phyloP scores from a whole-genome alignment of 2,329 filamentous ascomycete species.

The Alternaria triticimaculans region DNA sequence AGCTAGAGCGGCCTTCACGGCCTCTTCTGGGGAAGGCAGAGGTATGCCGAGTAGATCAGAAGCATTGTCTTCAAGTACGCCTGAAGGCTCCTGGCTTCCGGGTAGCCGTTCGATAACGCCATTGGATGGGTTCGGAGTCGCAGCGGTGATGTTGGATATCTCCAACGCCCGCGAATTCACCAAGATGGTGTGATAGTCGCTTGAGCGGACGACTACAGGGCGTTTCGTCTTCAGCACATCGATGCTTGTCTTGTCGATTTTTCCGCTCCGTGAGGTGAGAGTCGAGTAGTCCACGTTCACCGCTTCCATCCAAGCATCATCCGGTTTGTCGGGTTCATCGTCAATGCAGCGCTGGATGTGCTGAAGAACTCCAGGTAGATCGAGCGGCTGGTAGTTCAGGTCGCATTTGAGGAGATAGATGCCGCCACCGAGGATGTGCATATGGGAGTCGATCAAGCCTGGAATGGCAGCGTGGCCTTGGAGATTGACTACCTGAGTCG shows the following conservation, averaged over 20 bases:
- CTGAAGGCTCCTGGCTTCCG: constrained; percentile 3
- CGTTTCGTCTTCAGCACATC: background rate
- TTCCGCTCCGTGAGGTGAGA: background rate
- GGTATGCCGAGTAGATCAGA: background rate
- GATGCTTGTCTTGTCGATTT: background rate
- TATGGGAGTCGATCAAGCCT: constrained; percentile 4
- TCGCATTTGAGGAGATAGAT: constrained; percentile 6
- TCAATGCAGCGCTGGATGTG: constrained; percentile 4
- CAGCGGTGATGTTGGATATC: constrained; percentile 1
- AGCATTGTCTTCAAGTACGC: constrained; percentile 3
- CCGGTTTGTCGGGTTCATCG: background rate
- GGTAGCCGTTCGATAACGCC: background rate
- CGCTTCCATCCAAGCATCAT: constrained; percentile 3
- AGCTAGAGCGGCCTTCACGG: background rate
- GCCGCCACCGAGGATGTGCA: constrained; percentile 6
- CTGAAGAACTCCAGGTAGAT: background rate
- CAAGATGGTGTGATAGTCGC: constrained; percentile 4
- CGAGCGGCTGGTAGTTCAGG: constrained; percentile 6
- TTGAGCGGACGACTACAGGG: background rate
- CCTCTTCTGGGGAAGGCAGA: background rate
- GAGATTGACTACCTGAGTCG: constrained; percentile 2
- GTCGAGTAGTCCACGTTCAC: constrained; percentile 9
- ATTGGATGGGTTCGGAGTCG: background rate
- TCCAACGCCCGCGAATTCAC: background rate
- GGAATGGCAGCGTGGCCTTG: constrained; percentile 5